A percentile compares a stretch with the other conserved stretches of the same genome.
phyloP scores from a whole-genome alignment of 371 early-diverging fungal genomes.

The Rhizopus arrhizus region DNA sequence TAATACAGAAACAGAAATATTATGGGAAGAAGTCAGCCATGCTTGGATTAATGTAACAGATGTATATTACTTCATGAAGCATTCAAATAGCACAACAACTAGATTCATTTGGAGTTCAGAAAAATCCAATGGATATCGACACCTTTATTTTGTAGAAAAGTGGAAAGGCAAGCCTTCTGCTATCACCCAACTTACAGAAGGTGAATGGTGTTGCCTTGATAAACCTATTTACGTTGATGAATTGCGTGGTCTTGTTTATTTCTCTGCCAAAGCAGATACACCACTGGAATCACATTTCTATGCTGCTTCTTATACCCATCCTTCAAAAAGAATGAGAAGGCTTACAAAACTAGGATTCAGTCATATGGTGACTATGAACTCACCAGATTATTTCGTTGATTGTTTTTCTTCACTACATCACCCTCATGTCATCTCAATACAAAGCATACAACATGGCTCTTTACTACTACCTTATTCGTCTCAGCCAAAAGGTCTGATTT shows the following conservation, averaged over 20 bases:
- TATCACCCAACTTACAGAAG: slow-evolving; percentile 43
- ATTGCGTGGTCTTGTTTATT: slow-evolving; percentile 62
- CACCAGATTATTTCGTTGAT: slow-evolving; percentile 54
- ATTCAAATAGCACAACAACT: slow-evolving; percentile 1
- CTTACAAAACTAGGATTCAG: slow-evolving; percentile 62
- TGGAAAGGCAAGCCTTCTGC: slow-evolving; percentile 10
- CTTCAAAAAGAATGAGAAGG: slow-evolving; percentile 30
- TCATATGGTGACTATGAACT: slow-evolving; percentile 53
- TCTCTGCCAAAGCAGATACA: slow-evolving; percentile 67
- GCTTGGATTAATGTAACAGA: slow-evolving; percentile 74
- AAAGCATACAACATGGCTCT: slow-evolving; percentile 20
- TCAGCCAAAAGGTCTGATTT: neutral
- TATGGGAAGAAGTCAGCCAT: slow-evolving; percentile 63
- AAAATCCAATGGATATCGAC: slow-evolving; percentile 63
- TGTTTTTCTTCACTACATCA: slow-evolving; percentile 58
- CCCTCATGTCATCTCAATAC: slow-evolving; percentile 30
- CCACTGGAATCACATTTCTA: slow-evolving; percentile 74
- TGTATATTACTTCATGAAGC: slow-evolving; percentile 52
- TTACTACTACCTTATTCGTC: neutral
- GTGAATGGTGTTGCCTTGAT: slow-evolving; percentile 66
- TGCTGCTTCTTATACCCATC: slow-evolving; percentile 49
- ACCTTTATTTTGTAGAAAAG: slow-evolving; percentile 61
- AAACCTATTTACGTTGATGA: slow-evolving; percentile 67
- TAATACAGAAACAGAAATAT: slow-evolving; percentile 31
- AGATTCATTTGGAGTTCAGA: slow-evolving; percentile 69